Conservation (phyloP, 1,284 basidiomycete genomes). For the Hortiboletus rubellus region DNA sequence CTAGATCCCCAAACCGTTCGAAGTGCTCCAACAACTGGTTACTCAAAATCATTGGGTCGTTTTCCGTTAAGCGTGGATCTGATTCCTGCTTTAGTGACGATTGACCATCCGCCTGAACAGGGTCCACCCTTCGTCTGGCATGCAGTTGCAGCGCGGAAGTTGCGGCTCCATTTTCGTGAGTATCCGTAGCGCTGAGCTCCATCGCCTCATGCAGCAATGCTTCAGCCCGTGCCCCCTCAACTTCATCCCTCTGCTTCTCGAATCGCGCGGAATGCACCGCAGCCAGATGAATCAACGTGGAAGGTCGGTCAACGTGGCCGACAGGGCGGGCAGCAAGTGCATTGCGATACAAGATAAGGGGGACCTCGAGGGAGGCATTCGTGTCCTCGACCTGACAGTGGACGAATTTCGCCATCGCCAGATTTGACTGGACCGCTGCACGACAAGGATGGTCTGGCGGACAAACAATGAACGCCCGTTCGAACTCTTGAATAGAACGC, state of each 20-base stretch:
- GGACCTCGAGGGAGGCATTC: neutral
- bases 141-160: neutral
- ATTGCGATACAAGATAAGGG: neutral
- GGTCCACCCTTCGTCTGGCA: neutral
- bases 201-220: neutral
- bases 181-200: neutral
- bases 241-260: too few relatives aligned
- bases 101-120: neutral
- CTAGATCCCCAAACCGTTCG: neutral
- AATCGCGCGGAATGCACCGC: neutral
- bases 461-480: neutral
- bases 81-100: neutral
- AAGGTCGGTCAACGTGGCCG: neutral
- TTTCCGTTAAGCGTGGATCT: neutral
- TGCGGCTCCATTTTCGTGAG: neutral
- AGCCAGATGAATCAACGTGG: neutral
- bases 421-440: neutral
- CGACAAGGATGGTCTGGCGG: neutral
- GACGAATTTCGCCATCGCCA: neutral
- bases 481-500: neutral
- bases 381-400: neutral
- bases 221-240: neutral
- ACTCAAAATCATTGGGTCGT: neutral
- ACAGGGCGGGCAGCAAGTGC: neutral
- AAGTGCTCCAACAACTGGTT: neutral